Evolutionary conservation across 345 rosid species (phyloP).

Genomic region (Salix exigua): DNA sequence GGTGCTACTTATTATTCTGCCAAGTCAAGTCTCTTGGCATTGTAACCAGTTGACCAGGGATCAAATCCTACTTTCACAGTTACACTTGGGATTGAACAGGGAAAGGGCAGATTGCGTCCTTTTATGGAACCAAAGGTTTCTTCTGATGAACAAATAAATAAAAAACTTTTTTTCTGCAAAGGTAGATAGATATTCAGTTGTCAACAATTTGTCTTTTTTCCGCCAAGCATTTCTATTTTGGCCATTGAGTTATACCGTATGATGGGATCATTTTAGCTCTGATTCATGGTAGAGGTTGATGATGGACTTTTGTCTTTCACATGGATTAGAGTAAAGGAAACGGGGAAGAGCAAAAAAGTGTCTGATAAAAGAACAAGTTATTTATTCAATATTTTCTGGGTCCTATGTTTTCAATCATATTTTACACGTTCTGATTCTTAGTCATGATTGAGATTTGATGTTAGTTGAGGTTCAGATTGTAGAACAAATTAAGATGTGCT

Average conservation of each 20-base stretch:
- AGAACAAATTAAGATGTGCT: not conserved
- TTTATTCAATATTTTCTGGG: not conserved
- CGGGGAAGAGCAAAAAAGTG: not conserved
- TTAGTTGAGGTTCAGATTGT: not conserved
- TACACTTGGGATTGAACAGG: not conserved
- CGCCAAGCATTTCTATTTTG: not conserved
- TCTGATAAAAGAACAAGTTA: not conserved
- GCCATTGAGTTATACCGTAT: not conserved
- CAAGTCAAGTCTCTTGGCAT: not conserved
- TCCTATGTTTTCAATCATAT: not conserved
- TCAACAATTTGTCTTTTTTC: not conserved
- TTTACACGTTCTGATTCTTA: not conserved
- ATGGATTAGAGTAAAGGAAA: not conserved
- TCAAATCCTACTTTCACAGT: not conserved
- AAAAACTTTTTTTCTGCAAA: not conserved
- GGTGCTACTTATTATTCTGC: not conserved
- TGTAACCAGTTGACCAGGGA: not conserved
- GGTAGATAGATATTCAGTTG: not conserved
- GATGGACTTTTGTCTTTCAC: not conserved
- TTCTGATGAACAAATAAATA: not conserved
- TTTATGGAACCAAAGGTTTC: not conserved
- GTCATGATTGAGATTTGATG: not conserved
- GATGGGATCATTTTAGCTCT: not conserved
- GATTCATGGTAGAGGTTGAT: not conserved
- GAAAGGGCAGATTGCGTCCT: not conserved